phyloP scores from a whole-genome alignment of 352 stramenopile genomes.

The Phytophthora hybrid region DNA sequence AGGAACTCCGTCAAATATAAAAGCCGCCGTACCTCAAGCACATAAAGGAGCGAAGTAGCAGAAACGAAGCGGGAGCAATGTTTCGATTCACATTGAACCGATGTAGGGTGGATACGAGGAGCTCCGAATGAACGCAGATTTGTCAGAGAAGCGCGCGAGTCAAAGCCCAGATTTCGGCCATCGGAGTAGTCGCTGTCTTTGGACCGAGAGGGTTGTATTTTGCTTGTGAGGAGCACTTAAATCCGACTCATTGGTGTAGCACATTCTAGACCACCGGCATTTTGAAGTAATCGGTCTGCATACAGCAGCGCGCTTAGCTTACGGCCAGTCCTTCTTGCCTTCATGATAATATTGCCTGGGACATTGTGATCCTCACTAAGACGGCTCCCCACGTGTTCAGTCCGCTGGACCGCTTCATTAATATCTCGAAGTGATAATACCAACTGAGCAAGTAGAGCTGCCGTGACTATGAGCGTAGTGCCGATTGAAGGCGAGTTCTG shows the following conservation, averaged over 20 bases:
- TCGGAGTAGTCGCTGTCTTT: too few relatives aligned
- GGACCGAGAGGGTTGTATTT: too few relatives aligned
- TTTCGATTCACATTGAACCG: neutral
- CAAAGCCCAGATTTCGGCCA: neutral
- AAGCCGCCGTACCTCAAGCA: constrained; percentile 2
- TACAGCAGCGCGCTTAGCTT: too few relatives aligned
- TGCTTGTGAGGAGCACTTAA: too few relatives aligned
- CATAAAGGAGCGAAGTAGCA: neutral
- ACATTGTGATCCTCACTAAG: constrained; percentile 17
- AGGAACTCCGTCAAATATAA: constrained; percentile 31
- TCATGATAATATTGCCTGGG: neutral
- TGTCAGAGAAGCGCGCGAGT: neutral
- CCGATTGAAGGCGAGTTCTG: constrained; percentile 33
- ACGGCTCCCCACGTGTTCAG: constrained; percentile 4
- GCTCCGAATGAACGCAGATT: neutral
- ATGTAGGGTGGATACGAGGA: neutral
- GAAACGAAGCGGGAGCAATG: neutral
- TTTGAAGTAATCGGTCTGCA: too few relatives aligned
- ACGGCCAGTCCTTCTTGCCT: too few relatives aligned
- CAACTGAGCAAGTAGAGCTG: constrained; percentile 11
- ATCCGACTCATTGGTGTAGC: too few relatives aligned
- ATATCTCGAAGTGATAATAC: constrained; percentile 30
- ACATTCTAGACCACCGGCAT: too few relatives aligned
- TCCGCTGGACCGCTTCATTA: constrained; percentile 1
- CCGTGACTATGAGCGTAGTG: constrained; percentile 26